Percentiles rank a stretch among this genome's conserved stretches.
These are phyloP conservation scores for Fusarium brachygibbosum DNA, from an alignment of 2,329 filamentous ascomycete species.

Conservation along the genomic window DNA sequence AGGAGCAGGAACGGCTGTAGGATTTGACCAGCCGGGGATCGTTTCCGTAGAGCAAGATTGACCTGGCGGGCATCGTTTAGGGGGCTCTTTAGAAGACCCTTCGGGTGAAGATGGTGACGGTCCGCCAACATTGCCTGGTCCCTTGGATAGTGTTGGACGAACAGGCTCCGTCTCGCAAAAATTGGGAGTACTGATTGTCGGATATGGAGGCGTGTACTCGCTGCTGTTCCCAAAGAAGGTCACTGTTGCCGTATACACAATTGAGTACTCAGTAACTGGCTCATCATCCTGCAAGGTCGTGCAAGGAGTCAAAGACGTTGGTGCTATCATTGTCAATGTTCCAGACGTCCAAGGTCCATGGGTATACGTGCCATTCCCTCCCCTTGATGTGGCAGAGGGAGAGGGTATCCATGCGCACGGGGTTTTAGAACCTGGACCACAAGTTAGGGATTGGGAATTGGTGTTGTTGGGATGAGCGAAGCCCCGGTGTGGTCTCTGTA, in stretches of 20 bases:
- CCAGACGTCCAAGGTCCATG: conserved; percentile 17
- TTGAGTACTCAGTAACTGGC: conserved; percentile 57
- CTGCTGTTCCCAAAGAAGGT: conserved; percentile 62
- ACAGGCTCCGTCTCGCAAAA: conserved; percentile 53
- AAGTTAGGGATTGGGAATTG: conserved; percentile 1
- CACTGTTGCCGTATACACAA: conserved; percentile 64
- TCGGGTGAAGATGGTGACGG: neutral
- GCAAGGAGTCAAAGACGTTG: conserved; percentile 49
- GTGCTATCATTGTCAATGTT: conserved; percentile 28
- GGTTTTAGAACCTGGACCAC: neutral
- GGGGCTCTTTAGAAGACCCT: conserved; percentile 24
- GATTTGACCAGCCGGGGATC: conserved; percentile 13
- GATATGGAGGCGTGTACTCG: conserved; percentile 63
- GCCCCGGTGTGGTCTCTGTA: conserved; percentile 23
- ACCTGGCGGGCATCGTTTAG: conserved; percentile 15
- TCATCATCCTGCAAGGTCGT: conserved; percentile 51
- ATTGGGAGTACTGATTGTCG: conserved; percentile 56
- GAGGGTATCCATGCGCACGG: conserved; percentile 23
- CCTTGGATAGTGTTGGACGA: conserved; percentile 4
- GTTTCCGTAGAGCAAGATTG: conserved; percentile 13
- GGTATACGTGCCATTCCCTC: conserved; percentile 36
- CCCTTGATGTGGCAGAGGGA: conserved; percentile 20
- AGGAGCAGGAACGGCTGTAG: conserved; percentile 7
- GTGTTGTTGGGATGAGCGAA: conserved; percentile 22
- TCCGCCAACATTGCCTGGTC: neutral